Base-by-base conservation (phyloP, 192 early-diverging fungal species). In the Mycoemilia scoparia region DNA sequence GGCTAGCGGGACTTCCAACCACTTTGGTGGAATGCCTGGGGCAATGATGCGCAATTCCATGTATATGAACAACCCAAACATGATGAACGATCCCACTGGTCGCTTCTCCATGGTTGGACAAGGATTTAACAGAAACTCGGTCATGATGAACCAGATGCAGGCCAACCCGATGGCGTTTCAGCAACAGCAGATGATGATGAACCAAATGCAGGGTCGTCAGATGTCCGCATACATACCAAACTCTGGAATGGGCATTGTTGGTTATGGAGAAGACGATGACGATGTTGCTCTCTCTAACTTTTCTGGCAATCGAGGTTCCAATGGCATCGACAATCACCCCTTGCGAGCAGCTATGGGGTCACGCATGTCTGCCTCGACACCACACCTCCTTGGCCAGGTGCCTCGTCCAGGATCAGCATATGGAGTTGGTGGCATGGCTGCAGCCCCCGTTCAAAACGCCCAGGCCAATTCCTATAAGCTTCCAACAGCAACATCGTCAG, bases 291-390 rank as follows among this genome's bases (percentile, higher is more conserved):
- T 64, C 29, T 57, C 56, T 0, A 28, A 38, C 3, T 64, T 51
- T 27, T 48, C 61, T 15, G 48, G 35, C 21, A 46, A 29, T 3
- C 38, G 43, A 7, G 43, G 38, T 18, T 46, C 54, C 9, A 45
- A 50, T 42, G 56, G 54, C 12, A 49, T 63, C 46, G 60, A 63
- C 33, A 42, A 57, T 23, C 60, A 63, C 20, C 60, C 60, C 32
- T 43, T 63, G 46, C 54, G 60, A 6, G 60, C 60, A 7, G 54
- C 60, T 8, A 63, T 63, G 60, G 54, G 57, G 43, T 63, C 60
- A 4, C 49, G 60, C 14, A 63, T 63, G 60, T 63, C 60, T 12
- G 25, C 41, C 14, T 63, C 60, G 21, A 37, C 60, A 29, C 60
- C 60, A n/a, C 54, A 63, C 12, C 39, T 63, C 33, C 49, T 40